Base-by-base conservation (phyloP, 768 basidiomycete species). In the Kwoniella newhampshirensis region DNA sequence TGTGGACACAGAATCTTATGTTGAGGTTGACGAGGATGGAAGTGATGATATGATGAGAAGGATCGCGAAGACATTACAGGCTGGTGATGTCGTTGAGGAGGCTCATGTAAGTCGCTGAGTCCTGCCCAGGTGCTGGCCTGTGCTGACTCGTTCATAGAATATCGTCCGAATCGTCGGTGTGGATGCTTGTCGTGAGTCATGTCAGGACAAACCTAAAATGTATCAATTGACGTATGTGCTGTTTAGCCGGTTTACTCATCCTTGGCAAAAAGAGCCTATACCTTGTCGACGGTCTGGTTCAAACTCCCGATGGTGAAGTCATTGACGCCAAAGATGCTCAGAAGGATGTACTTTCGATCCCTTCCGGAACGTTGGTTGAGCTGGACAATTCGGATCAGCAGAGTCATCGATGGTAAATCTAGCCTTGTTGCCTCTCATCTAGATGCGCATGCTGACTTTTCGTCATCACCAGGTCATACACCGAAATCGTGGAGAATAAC, bases 121-220 rank as follows among this genome's bases (percentile, higher is more conserved):
- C 18, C 21, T 26, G 42, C n/a, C 30, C 4, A 41, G 1, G 18
- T 18, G 11, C 4, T 1, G 28, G 2, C 28, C 35, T 36, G 8
- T 6, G 39, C 59, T 60, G 47, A 62, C 28, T 12, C 20, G 85
- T 13, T 85, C 89, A 6, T 82, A 82, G 50, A 97, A 92, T 11
- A 89, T 93, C 44, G 88, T 89, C 5, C 83, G 91, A 12, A 84
- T 96, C 46, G 85, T 85, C 13, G 93, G 92, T 1, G 89, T 97
- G 3, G 93, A 96, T 75, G 89, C 90, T 15, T 90, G 86, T 58
- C 91, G 91, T 92, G 61, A 71, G 87, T 80, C 1, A n/a, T 3
- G 45, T 3, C 28, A 6, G 3, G 11, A 28, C 25, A 25, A 21
- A 11, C 9, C 18, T 28, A 13, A 15, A 59, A 13, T 30, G 48